A percentile compares a stretch with the other conserved stretches of the same genome.
These are phyloP conservation scores for Pseudogymnoascus sp. DNA, from an alignment of 2,329 filamentous ascomycete species.

Conservation along the genomic window DNA sequence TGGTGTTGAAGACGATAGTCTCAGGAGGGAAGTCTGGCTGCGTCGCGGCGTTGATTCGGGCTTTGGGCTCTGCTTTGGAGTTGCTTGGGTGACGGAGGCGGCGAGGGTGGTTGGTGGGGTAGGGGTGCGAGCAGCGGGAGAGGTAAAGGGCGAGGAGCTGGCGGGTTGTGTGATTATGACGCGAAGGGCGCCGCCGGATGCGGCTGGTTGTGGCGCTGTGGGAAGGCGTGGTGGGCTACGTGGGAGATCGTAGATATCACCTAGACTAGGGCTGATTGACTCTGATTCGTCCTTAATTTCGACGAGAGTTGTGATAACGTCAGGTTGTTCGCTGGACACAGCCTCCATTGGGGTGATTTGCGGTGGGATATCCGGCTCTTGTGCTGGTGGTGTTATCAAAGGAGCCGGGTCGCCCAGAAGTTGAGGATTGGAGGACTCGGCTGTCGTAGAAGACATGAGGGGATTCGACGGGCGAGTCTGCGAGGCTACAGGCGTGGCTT, in stretches of 20 bases:
- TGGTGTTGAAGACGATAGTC: neutral
- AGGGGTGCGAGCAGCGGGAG: neutral
- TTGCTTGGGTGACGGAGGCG: neutral
- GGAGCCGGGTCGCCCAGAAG: neutral
- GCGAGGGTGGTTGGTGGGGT: neutral
- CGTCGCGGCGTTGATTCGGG: neutral
- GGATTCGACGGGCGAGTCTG: neutral
- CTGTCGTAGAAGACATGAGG: neutral
- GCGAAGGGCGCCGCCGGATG: neutral
- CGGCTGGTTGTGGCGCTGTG: neutral
- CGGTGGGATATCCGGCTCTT: neutral
- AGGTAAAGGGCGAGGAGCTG: neutral
- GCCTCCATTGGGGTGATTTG: neutral
- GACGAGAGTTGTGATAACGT: neutral
- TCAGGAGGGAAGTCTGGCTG: neutral
- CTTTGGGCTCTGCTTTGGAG: neutral
- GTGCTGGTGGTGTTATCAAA: neutral
- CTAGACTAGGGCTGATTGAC: neutral
- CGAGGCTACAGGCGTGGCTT: conserved; percentile 4
- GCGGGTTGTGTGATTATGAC: neutral
- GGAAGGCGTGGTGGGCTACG: neutral
- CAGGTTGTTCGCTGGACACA: neutral
- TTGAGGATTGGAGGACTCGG: neutral
- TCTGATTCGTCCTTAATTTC: neutral
- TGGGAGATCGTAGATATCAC: neutral